Conservation (phyloP, 352 stramenopile species). For the Pythium guiyangense region DNA sequence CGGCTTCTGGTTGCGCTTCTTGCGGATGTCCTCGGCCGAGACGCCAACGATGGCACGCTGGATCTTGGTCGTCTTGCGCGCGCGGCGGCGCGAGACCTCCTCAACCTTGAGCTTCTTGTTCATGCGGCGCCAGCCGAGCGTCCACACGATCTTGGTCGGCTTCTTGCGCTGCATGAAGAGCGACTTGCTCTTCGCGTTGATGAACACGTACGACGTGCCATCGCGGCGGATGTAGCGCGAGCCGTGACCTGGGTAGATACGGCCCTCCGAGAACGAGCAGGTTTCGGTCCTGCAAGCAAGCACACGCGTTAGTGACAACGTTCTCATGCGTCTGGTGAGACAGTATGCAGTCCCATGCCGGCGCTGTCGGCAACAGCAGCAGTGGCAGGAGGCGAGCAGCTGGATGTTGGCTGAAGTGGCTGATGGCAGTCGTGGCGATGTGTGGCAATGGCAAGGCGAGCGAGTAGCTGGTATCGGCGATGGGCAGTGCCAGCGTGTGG, state of each 20-base stretch:
- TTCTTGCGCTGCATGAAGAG: constrained; percentile 99
- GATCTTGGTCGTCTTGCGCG: constrained; percentile 95
- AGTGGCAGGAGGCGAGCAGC: no score
- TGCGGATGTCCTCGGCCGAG: constrained; percentile 97
- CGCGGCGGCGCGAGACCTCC: constrained; percentile 76
- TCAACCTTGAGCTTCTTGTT: constrained; percentile 99
- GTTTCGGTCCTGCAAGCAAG: constrained; percentile 69
- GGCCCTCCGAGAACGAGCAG: constrained; percentile 87
- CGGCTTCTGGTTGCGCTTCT: constrained; percentile 96
- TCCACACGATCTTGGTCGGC: constrained; percentile 99
- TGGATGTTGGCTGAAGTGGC: no score
- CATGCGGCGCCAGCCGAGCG: constrained; percentile 94
- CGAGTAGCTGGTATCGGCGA: no score
- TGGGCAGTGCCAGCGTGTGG: no score
- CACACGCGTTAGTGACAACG: constrained; percentile 3
- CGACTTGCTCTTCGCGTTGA: constrained; percentile 97
- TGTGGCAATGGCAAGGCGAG: no score
- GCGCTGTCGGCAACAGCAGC: no score
- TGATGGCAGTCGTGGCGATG: no score
- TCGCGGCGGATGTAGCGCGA: constrained; percentile 98
- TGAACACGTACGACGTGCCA: constrained; percentile 93
- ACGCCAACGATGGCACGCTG: constrained; percentile 96
- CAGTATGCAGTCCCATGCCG: no score
- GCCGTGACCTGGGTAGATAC: constrained; percentile 99
- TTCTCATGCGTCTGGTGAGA: no score